Evolutionary conservation across 1,284 basidiomycete genomes (phyloP).

Genomic region (Sanghuangporus sanghuang): DNA sequence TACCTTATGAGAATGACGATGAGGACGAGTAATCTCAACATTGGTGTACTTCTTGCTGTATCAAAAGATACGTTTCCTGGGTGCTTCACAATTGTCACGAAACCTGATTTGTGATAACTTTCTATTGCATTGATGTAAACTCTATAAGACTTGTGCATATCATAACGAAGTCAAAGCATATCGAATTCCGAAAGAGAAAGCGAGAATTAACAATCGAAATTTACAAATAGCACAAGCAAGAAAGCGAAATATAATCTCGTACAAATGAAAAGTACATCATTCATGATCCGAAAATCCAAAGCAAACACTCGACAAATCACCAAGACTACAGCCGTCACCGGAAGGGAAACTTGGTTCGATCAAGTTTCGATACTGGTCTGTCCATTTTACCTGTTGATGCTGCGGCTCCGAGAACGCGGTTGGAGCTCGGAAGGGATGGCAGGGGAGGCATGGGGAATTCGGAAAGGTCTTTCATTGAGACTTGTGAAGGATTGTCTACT

Average conservation of each 20-base stretch:
- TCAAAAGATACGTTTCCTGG: background rate
- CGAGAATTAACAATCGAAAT: too few species aligned
- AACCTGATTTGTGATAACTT: too few species aligned
- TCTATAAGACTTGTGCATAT: too few species aligned
- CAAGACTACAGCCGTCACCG: constrained; percentile 20
- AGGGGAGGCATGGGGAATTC: constrained; percentile 39
- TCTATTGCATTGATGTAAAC: too few species aligned
- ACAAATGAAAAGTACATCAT: background rate
- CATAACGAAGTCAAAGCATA: too few species aligned
- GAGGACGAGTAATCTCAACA: background rate
- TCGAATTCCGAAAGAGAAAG: too few species aligned
- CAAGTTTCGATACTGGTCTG: constrained; percentile 28
- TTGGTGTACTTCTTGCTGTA: background rate
- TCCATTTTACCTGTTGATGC: constrained; percentile 16
- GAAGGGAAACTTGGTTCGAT: constrained; percentile 35
- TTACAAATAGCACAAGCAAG: too few species aligned
- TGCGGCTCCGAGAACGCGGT: constrained; percentile 19
- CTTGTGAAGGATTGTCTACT: constrained; percentile 19
- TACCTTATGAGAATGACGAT: constrained; percentile 16
- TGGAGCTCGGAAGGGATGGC: constrained; percentile 28
- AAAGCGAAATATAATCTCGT: background rate
- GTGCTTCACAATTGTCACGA: too few species aligned
- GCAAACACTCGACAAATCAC: background rate
- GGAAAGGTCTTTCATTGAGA: constrained; percentile 26
- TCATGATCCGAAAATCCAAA: background rate